Base-by-base conservation (phyloP, 345 rosid genomes). In the Schrenkiella parvula region DNA sequence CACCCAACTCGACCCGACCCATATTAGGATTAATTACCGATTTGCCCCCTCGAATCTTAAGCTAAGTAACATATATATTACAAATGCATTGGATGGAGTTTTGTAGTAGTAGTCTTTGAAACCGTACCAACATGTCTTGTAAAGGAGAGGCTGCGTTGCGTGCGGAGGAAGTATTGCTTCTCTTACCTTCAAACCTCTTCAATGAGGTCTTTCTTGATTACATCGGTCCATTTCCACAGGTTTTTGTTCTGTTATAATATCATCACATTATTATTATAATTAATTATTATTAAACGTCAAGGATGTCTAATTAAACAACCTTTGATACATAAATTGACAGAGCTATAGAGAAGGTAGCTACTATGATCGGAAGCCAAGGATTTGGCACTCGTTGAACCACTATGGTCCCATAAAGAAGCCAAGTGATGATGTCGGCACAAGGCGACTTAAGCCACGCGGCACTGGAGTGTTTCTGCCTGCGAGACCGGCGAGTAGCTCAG, bases 391-490 rank as follows among this genome's bases (percentile, higher is more conserved):
- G 11, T 32, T 54, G 48, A 60, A 60, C 53, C 66, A 66, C 14
- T 3, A 67, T 2, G 10, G 68, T 51, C 59, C 31, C 69, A 67
- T 32, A 18, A 35, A 31, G 29, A 67, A 9, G 46, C 41, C 47
- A 51, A 51, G 11, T 1, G 17, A 4, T 4, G 54, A 38, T 41
- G 55, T 11, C 7, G 6, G 63, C 42, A 22, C 56, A 59, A 12
- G 18, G 2, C 48, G 22, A 60, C 8, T 52, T 6, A 75, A 75
- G 31, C 63, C 79, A 43, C 73, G 79, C 0, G 79, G 79, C 17
- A 75, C 79, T 41, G 79, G 79, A 11, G 73, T 75, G 19, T 75
- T 75, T 68, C 73, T 75, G 51, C 79, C 78, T 10, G 48, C 47
- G 19, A 75, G 79, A 51, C 73, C 73, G 1, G 47, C 19, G 56